phyloP scores from a whole-genome alignment of 2,329 filamentous ascomycete species.

The Metarhizium rileyi region DNA sequence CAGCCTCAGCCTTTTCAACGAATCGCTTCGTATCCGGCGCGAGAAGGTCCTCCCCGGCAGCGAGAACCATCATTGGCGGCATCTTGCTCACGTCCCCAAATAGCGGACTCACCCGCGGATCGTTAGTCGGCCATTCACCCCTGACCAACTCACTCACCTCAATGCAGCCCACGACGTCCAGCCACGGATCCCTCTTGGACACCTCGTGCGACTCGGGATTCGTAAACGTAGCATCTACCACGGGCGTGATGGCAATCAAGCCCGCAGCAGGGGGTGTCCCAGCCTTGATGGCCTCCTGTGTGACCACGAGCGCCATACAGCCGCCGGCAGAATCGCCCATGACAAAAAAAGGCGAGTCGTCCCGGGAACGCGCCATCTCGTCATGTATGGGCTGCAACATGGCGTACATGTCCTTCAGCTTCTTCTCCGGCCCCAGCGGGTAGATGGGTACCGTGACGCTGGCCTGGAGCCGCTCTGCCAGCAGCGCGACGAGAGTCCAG shows the following conservation, averaged over 20 bases:
- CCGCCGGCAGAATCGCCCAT: conserved; percentile 23
- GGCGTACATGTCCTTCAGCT: conserved; percentile 22
- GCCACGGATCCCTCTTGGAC: conserved; percentile 17
- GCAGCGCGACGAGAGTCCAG: conserved; percentile 18
- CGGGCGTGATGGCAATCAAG: conserved; percentile 21
- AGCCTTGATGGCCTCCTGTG: conserved; percentile 17
- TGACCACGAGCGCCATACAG: conserved; percentile 21
- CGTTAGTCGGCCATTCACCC: conserved; percentile 15
- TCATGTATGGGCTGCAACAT: conserved; percentile 22
- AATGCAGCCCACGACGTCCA: conserved; percentile 17
- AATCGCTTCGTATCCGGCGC: conserved; percentile 19
- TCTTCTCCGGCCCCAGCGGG: conserved; percentile 22
- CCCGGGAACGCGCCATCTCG: conserved; percentile 18
- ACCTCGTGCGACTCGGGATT: conserved; percentile 18
- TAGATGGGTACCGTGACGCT: conserved; percentile 22
- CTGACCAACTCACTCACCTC: conserved; percentile 18
- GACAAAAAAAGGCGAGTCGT: conserved; percentile 19
- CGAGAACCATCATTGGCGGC: conserved; percentile 21
- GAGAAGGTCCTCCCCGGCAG: conserved; percentile 19
- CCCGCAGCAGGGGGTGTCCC: conserved; percentile 16
- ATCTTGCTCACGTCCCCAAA: conserved; percentile 18
- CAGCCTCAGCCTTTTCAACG: conserved; percentile 16
- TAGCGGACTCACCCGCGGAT: conserved; percentile 19
- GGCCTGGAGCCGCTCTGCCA: conserved; percentile 21
- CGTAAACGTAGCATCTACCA: conserved; percentile 18